These are phyloP conservation scores for Tricholoma sp. DNA, from an alignment of 768 basidiomycete genomes.

Conservation along the genomic window DNA sequence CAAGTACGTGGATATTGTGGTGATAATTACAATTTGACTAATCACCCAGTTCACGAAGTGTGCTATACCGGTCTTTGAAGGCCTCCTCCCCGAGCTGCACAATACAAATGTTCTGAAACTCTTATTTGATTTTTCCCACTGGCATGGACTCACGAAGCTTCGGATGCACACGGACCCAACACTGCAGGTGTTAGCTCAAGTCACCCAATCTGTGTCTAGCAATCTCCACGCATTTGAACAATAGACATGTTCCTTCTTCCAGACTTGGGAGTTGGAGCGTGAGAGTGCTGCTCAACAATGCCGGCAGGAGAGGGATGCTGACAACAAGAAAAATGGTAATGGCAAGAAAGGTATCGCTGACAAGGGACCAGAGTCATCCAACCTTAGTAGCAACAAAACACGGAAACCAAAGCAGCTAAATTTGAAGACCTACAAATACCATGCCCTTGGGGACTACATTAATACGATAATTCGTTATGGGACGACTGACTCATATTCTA, in stretches of 20 bases:
- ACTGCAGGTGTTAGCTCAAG: background rate
- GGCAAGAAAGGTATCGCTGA: too few species aligned
- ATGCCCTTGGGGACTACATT: too few species aligned
- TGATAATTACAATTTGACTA: too few species aligned
- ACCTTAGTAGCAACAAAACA: background rate
- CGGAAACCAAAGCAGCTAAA: background rate
- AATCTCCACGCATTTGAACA: conserved; percentile 1
- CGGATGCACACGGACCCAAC: too few species aligned
- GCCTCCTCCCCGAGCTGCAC: too few species aligned
- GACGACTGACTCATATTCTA: too few species aligned
- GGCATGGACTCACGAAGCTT: too few species aligned
- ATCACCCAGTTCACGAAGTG: too few species aligned
- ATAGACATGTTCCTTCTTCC: background rate
- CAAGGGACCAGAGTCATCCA: background rate
- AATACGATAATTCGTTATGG: too few species aligned
- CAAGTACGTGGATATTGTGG: background rate
- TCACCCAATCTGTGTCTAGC: background rate
- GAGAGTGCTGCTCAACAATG: background rate
- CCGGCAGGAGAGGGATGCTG: background rate
- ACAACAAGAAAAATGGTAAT: background rate
- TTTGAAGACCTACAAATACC: too few species aligned
- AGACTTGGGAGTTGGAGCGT: background rate
- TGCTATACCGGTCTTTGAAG: background rate
- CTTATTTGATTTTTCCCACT: too few species aligned
- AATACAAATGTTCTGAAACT: too few species aligned